Percentiles rank a stretch among this genome's conserved stretches.
Evolutionary conservation across 129 eudicot species (phyloP).

Genomic region (Flaveria sonorensis): DNA sequence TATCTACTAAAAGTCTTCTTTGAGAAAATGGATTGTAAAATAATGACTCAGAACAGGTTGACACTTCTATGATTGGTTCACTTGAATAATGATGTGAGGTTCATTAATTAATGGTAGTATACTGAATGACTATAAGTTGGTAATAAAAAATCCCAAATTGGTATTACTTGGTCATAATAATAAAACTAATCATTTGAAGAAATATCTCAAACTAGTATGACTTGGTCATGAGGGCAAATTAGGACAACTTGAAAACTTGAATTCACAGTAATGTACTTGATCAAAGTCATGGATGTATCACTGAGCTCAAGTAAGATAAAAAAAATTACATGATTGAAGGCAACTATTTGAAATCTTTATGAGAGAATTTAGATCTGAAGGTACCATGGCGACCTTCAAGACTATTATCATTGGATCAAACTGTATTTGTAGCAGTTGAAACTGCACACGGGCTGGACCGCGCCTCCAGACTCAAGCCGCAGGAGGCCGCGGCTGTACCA

Average conservation of each 20-base stretch:
- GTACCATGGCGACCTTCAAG: too few species aligned
- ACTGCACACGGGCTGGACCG: too few species aligned
- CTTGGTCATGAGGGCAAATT: neutral
- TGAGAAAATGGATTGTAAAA: neutral
- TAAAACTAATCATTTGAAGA: conserved; percentile 3
- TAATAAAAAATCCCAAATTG: neutral
- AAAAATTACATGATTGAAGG: neutral
- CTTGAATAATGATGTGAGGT: too few species aligned
- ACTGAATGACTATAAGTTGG: neutral
- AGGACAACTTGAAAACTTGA: neutral
- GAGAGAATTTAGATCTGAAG: too few species aligned
- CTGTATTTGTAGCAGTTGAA: too few species aligned
- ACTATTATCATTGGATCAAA: too few species aligned
- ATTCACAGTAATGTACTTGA: neutral
- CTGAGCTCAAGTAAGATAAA: neutral
- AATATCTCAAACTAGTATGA: neutral
- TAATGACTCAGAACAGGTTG: too few species aligned
- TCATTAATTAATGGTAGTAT: too few species aligned
- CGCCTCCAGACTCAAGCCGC: too few species aligned
- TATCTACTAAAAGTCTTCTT: neutral
- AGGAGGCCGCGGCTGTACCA: too few species aligned
- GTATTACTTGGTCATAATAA: conserved; percentile 3
- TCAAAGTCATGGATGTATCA: neutral
- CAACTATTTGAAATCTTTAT: neutral
- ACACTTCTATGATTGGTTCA: too few species aligned